These are phyloP conservation scores for Mycena crocata DNA, from an alignment of 768 basidiomycete genomes.

Conservation along the genomic window DNA sequence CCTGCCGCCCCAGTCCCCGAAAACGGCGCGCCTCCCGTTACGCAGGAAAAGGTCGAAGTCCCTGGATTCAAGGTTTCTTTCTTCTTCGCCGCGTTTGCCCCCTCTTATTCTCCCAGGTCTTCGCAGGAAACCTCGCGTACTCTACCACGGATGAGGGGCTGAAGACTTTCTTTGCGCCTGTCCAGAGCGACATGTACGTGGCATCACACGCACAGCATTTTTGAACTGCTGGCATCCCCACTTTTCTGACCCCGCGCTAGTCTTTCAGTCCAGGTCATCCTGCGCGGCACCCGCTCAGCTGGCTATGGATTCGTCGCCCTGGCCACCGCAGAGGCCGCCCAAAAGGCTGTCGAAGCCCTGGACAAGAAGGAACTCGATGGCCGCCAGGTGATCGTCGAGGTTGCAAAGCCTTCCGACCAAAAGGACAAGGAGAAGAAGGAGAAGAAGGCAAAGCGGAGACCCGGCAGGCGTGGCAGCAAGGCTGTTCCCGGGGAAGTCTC, in stretches of 20 bases:
- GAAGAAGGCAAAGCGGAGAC: slow-evolving; percentile 81
- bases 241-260: slow-evolving; percentile 52
- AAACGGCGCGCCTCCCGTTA: slow-evolving; percentile 86
- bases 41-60: slow-evolving; percentile 76
- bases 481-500: slow-evolving; percentile 90
- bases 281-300: slow-evolving; percentile 86
- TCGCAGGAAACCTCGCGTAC: slow-evolving; percentile 96
- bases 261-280: slow-evolving; percentile 86
- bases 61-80: slow-evolving; percentile 81
- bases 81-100: slow-evolving; percentile 32
- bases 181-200: slow-evolving; percentile 88
- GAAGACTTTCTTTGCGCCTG: slow-evolving; percentile 92
- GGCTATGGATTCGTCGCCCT: slow-evolving; percentile 95
- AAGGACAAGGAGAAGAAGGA: slow-evolving; percentile 88
- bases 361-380: slow-evolving; percentile 92
- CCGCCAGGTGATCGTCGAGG: slow-evolving; percentile 89
- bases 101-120: slow-evolving; percentile 67
- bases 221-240: slow-evolving; percentile 42
- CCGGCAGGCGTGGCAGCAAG: slow-evolving; percentile 88
- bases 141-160: slow-evolving; percentile 94
- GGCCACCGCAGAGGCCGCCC: slow-evolving; percentile 81
- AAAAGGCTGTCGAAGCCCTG: slow-evolving; percentile 87
- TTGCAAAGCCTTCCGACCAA: slow-evolving; percentile 91
- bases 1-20: slow-evolving; percentile 85
- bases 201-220: slow-evolving; percentile 57